Evolutionary conservation across 305 asterid species (phyloP), one percentile per base, ranked within the genome.

Genomic region (Caryopteris hybrid): DNA sequence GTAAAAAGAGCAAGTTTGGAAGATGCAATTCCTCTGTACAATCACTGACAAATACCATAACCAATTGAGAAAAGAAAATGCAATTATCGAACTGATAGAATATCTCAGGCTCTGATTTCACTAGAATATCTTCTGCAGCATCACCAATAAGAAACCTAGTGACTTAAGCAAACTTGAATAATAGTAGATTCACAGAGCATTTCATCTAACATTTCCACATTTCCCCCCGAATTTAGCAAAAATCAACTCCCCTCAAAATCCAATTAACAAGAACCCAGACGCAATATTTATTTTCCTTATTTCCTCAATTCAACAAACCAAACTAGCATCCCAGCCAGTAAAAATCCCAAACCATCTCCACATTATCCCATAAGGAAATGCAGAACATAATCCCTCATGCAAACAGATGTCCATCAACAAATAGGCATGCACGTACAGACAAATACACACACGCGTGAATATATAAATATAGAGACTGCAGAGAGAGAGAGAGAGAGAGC

Each of bases 371-470:
- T 59, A 18, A 22, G 43, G 25, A 64, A 58, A 22, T 66, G 23
- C 58, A 27, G 42, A 59, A 43, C 70, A 62, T 21, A 77, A 69
- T 64, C 68, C 63, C 53, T 52, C 71, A 59, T 29, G 63, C 71
- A 65, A 69, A 55, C 67, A 73, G 47, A 31, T 51, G 43, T 16
- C 41, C 61, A 70, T 61, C 69, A 2, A 69, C 25, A 70, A 22
- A 64, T n/a, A 76, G 16, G 31, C 67, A 69, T 61, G 77, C 74
- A 70, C 20, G 42, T 45, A 52, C 21, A 48, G n/a, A 18, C 57
- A 64, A 13, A 25, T 4, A 29, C 6, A 27, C 8, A 52, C 3
- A 25, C 3, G 53, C 1, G 29, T 16, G 34, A 0, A 54, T 20
- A 11, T n/a, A 70, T 6, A 51, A 6, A 25, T 9, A 6, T 14